These are phyloP conservation scores for Penicillium sclerotiorum DNA, from an alignment of 2,329 filamentous ascomycete species.

Conservation along the genomic window DNA sequence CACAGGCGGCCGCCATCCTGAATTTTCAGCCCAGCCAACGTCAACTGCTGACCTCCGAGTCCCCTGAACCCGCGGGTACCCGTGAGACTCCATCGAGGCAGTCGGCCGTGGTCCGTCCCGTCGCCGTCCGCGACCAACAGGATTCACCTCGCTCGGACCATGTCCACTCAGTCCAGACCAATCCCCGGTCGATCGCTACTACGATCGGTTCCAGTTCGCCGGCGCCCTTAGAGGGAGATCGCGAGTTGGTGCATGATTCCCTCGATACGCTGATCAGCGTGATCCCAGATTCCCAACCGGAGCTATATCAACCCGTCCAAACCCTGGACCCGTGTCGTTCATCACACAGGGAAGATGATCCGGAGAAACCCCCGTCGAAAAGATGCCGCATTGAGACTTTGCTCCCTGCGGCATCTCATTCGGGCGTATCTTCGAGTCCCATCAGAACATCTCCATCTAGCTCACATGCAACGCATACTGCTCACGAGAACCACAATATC, in stretches of 20 bases:
- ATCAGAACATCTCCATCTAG: not conserved
- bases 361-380: not conserved
- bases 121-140: not conserved
- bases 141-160: slow-evolving; percentile 5
- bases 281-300: slow-evolving; percentile 45
- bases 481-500: not conserved
- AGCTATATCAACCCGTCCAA: not conserved
- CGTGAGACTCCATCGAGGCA: slow-evolving; percentile 17
- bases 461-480: too few species aligned
- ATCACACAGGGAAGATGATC: not conserved
- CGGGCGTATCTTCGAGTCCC: not conserved
- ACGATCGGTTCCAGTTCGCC: slow-evolving; percentile 3
- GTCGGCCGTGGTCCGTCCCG: slow-evolving; percentile 1
- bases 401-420: not conserved
- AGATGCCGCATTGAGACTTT: not conserved
- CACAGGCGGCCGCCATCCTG: slow-evolving; percentile 41
- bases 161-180: not conserved
- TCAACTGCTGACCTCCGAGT: slow-evolving; percentile 11
- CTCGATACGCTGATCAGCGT: slow-evolving; percentile 41
- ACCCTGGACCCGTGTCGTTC: not conserved
- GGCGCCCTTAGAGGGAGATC: slow-evolving; percentile 5
- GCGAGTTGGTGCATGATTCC: slow-evolving; percentile 11
- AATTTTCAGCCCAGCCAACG: slow-evolving; percentile 36
- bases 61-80: not conserved
- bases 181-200: slow-evolving; percentile 1